These are phyloP conservation scores for Sclerotinia trifoliorum DNA, from an alignment of 2,329 filamentous ascomycete genomes.

Conservation along the genomic window DNA sequence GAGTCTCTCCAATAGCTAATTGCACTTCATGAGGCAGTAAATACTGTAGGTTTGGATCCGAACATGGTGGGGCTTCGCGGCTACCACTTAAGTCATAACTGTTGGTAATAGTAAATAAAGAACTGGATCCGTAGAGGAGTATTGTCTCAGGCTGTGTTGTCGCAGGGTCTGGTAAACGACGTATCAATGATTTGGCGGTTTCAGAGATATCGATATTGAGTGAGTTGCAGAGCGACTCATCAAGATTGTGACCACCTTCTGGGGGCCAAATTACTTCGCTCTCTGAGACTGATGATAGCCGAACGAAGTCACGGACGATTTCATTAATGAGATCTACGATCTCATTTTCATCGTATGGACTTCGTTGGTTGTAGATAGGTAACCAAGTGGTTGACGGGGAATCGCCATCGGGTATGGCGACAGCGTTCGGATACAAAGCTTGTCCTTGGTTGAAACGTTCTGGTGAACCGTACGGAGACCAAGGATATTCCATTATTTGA, in stretches of 20 bases:
- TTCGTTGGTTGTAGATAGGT: slow-evolving; percentile 3
- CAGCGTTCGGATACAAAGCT: neutral
- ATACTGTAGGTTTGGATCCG: neutral
- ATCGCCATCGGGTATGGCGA: neutral
- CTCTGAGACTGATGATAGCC: neutral
- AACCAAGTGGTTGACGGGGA: neutral
- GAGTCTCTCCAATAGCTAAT: neutral
- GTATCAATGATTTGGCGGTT: neutral
- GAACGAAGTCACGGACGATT: neutral
- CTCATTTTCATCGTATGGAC: neutral
- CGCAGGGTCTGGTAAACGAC: neutral
- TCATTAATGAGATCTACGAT: neutral
- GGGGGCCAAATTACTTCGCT: slow-evolving; percentile 4
- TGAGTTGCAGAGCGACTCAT: neutral
- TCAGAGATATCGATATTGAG: neutral
- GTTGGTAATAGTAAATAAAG: neutral
- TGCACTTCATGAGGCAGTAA: slow-evolving; percentile 1
- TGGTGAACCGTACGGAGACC: too few species aligned
- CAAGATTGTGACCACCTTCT: neutral
- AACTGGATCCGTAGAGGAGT: neutral
- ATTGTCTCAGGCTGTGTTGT: too few species aligned
- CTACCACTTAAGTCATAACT: neutral
- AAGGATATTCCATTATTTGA: too few species aligned
- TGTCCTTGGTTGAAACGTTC: neutral
- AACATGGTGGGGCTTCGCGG: neutral